Evolutionary conservation across 2,329 filamentous ascomycete genomes (phyloP).

Genomic region (Camillea tinctor): DNA sequence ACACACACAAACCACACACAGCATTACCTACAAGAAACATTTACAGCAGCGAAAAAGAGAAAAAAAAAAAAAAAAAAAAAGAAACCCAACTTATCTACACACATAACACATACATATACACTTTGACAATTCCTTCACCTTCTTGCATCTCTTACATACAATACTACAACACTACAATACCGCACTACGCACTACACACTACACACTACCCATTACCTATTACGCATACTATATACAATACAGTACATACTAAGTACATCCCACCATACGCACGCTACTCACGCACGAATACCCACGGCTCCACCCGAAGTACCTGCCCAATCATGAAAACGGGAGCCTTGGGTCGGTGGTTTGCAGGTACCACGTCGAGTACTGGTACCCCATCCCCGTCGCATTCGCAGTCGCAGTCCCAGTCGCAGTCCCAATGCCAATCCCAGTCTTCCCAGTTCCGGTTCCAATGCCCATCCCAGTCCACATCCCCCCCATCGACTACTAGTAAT

Average conservation of each 20-base stretch:
- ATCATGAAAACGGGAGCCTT: conserved; percentile 28
- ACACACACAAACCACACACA: too few species aligned
- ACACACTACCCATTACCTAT: too few species aligned
- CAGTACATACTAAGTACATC: conserved; percentile 5
- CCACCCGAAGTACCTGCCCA: conserved; percentile 18
- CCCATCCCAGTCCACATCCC: conserved; percentile 1
- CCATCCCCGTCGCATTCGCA: neutral
- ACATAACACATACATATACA: too few species aligned
- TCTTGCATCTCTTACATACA: too few species aligned
- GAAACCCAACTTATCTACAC: too few species aligned
- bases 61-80: too few species aligned
- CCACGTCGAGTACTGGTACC: conserved; percentile 8
- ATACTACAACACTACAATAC: too few species aligned
- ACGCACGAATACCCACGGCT: conserved; percentile 7
- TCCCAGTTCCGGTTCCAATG: neutral
- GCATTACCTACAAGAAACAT: too few species aligned
- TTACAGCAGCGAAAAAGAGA: too few species aligned
- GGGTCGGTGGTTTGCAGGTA: conserved; percentile 29
- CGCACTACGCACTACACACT: too few species aligned
- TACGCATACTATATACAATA: too few species aligned
- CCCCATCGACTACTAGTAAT: conserved; percentile 23
- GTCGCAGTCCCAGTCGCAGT: neutral
- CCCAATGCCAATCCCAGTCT: neutral
- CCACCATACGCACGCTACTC: conserved; percentile 6
- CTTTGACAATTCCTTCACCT: too few species aligned